Conservation (phyloP, 108 stramenopile species). For the Schizochytrium sp. region DNA sequence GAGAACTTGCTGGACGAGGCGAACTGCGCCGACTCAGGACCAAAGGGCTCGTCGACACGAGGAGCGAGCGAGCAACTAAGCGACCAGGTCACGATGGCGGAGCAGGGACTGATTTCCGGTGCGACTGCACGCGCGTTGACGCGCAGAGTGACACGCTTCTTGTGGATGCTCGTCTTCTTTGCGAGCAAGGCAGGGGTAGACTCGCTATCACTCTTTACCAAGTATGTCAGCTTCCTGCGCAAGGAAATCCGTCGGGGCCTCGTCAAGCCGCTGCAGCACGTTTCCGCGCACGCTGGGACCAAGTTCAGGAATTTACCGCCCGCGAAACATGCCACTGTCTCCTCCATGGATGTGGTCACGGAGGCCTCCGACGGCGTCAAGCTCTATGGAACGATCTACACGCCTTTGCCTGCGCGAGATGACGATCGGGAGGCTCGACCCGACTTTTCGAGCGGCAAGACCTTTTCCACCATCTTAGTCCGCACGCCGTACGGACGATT, state of each 20-base stretch:
- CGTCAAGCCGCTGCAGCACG: neutral
- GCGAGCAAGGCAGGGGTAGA: neutral
- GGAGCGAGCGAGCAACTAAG: neutral
- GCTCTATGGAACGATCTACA: neutral
- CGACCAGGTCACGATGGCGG: no score
- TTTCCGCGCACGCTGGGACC: neutral
- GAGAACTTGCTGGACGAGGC: no score
- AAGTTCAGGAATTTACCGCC: neutral
- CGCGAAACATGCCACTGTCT: neutral
- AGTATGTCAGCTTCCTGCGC: neutral
- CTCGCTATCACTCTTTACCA: neutral
- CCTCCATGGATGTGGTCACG: neutral
- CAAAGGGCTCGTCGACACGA: no score
- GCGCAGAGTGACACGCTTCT: neutral
- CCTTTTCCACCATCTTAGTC: neutral
- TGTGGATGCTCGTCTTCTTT: neutral
- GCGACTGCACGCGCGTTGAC: neutral
- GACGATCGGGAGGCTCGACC: neutral
- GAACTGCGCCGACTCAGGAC: no score
- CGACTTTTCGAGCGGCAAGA: neutral
- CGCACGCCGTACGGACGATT: constrained; percentile 1
- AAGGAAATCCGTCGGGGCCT: neutral
- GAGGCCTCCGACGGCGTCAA: neutral
- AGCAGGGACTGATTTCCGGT: no score
- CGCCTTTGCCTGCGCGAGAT: neutral